Percentiles rank a stretch among this genome's conserved stretches.
Evolutionary conservation across 257 asterid species (phyloP).

Genomic region (Catharanthus roseus): DNA sequence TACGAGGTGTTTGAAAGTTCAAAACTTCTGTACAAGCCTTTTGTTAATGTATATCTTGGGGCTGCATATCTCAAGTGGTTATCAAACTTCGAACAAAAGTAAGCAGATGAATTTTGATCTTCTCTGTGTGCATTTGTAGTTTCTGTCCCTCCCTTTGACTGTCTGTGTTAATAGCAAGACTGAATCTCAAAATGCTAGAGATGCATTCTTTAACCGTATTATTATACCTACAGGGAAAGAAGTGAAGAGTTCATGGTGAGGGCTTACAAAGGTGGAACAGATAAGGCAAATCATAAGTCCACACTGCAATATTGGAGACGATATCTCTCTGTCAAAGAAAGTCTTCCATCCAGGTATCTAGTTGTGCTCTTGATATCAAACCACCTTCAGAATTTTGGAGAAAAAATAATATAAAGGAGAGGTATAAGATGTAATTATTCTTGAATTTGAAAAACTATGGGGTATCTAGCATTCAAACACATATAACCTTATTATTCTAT

Average conservation of each 20-base stretch:
- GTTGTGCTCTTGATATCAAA: neutral
- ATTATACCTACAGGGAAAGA: constrained; percentile 57
- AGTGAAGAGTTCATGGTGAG: constrained; percentile 90
- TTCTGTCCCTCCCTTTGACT: constrained; percentile 1
- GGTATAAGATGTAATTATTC: neutral
- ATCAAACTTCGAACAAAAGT: constrained; percentile 64
- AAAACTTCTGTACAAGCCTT: constrained; percentile 62
- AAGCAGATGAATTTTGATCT: constrained; percentile 23
- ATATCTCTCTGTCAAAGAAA: constrained; percentile 76
- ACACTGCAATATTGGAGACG: constrained; percentile 75
- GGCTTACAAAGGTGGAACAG: constrained; percentile 85
- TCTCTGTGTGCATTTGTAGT: neutral
- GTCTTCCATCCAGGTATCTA: constrained; percentile 76
- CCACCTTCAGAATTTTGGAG: neutral
- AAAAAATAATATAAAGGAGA: neutral
- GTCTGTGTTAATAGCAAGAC: neutral
- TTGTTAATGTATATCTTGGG: constrained; percentile 70
- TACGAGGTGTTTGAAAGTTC: constrained; percentile 43
- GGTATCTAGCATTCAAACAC: neutral
- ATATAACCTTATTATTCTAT: too few species aligned
- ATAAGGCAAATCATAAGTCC: constrained; percentile 80
- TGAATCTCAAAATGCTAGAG: neutral
- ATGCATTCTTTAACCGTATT: neutral
- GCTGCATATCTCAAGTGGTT: constrained; percentile 94
- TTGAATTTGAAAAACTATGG: neutral